A percentile compares a stretch with the other conserved stretches of the same genome.
Evolutionary conservation across 257 asterid genomes (phyloP).

Genomic region (Avicennia marina): DNA sequence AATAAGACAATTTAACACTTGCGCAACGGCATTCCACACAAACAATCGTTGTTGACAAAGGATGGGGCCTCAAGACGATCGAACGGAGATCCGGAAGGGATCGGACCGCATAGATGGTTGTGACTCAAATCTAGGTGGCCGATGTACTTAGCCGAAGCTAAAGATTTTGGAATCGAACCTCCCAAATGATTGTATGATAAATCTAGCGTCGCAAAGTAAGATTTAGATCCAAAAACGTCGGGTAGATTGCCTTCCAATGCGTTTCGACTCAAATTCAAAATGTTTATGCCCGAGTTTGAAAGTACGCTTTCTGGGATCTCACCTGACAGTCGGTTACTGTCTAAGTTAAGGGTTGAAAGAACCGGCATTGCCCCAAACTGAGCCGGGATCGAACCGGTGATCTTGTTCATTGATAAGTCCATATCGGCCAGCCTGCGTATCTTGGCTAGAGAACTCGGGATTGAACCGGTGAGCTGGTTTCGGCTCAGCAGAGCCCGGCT

Average conservation of each 20-base stretch:
- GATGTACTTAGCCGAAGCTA: constrained; percentile 37
- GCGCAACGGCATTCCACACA: constrained; percentile 51
- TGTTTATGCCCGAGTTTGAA: constrained; percentile 33
- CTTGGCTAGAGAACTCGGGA: constrained; percentile 35
- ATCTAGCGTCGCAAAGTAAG: constrained; percentile 47
- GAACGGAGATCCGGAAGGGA: constrained; percentile 48
- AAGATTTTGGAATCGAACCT: constrained; percentile 44
- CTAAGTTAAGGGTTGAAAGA: constrained; percentile 47
- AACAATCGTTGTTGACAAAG: constrained; percentile 43
- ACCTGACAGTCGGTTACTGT: constrained; percentile 40
- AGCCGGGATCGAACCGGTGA: constrained; percentile 40
- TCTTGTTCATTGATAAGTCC: constrained; percentile 39
- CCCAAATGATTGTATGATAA: constrained; percentile 41
- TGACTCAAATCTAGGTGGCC: constrained; percentile 60
- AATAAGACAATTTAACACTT: constrained; percentile 39
- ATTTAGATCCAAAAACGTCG: constrained; percentile 34
- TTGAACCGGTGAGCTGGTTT: constrained; percentile 31
- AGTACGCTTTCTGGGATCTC: constrained; percentile 33
- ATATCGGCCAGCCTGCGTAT: constrained; percentile 42
- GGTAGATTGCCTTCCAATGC: constrained; percentile 41
- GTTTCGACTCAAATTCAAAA: constrained; percentile 45
- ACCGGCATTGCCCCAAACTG: constrained; percentile 52
- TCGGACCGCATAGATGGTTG: constrained; percentile 56
- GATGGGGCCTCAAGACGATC: constrained; percentile 54
- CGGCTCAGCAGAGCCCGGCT: constrained; percentile 48